These are phyloP conservation scores for Colletotrichum scovillei DNA, from an alignment of 2,329 filamentous ascomycete species.

Conservation along the genomic window DNA sequence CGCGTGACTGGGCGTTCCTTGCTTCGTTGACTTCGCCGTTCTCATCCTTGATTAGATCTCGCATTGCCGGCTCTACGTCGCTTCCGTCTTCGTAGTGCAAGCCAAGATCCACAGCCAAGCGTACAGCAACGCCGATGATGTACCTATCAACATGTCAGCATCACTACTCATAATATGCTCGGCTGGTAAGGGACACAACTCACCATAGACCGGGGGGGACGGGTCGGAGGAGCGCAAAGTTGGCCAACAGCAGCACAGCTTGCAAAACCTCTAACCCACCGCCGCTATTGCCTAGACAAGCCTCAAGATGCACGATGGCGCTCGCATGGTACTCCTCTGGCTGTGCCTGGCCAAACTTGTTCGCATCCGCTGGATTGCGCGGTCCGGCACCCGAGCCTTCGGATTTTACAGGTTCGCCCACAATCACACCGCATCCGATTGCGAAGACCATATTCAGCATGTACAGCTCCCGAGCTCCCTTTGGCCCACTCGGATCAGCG, in stretches of 20 bases:
- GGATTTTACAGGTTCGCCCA: conserved; percentile 70
- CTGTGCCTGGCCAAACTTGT: conserved; percentile 67
- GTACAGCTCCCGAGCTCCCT: conserved; percentile 86
- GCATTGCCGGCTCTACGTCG: conserved; percentile 68
- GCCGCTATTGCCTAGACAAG: conserved; percentile 85
- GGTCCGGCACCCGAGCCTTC: conserved; percentile 49
- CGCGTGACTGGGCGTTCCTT: conserved; percentile 45
- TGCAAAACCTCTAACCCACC: conserved; percentile 93
- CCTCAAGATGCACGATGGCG: conserved; percentile 90
- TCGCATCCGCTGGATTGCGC: conserved; percentile 41
- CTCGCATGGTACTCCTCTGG: conserved; percentile 97
- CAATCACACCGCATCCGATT: conserved; percentile 92
- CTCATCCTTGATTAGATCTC: conserved; percentile 45
- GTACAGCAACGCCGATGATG: conserved; percentile 92
- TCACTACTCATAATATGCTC: not conserved
- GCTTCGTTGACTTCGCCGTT: conserved; percentile 39
- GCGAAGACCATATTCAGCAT: conserved; percentile 97
- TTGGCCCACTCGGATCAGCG: conserved; percentile 71
- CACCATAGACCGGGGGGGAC: conserved; percentile 92
- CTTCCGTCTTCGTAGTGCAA: conserved; percentile 92
- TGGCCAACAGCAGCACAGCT: conserved; percentile 89
- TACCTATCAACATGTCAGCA: conserved; percentile 62
- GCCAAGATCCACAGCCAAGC: conserved; percentile 90
- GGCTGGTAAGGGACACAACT: conserved; percentile 36
- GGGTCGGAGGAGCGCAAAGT: conserved; percentile 89